These are phyloP conservation scores for Pleurotus tuoliensis DNA, from an alignment of 768 basidiomycete genomes.

Conservation along the genomic window DNA sequence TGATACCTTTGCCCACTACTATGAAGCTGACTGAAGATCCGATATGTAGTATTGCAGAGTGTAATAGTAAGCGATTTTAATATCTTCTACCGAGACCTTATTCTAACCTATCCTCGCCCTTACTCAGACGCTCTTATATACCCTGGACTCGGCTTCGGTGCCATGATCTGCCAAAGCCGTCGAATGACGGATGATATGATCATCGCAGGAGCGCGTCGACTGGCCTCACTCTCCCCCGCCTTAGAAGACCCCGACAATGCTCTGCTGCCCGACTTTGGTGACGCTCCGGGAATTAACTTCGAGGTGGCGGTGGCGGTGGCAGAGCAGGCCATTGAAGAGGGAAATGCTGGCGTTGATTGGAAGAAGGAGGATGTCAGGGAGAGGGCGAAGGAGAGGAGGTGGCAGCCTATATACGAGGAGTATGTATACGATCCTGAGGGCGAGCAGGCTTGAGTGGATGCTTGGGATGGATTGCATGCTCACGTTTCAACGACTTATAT, in stretches of 20 bases:
- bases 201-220: conserved; percentile 70
- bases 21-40: neutral
- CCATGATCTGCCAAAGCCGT: conserved; percentile 62
- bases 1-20: neutral
- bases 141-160: conserved; percentile 81
- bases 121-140: conserved; percentile 68
- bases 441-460: conserved; percentile 11
- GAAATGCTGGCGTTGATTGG: conserved; percentile 58
- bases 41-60: conserved; percentile 60
- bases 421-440: conserved; percentile 64
- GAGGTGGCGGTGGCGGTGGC: conserved; percentile 83
- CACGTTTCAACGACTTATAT: too few species aligned
- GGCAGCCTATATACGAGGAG: conserved; percentile 65
- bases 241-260: conserved; percentile 65
- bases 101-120: neutral
- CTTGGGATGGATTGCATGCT: neutral
- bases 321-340: conserved; percentile 73
- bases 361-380: conserved; percentile 51
- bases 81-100: neutral
- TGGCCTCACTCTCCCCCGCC: conserved; percentile 75
- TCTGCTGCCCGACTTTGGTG: conserved; percentile 72
- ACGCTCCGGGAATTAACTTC: conserved; percentile 71
- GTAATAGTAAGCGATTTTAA: conserved; percentile 48
- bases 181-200: conserved; percentile 81
- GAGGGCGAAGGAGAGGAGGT: conserved; percentile 45